Conservation (phyloP, 345 rosid genomes). For the Passiflora organensis region DNA sequence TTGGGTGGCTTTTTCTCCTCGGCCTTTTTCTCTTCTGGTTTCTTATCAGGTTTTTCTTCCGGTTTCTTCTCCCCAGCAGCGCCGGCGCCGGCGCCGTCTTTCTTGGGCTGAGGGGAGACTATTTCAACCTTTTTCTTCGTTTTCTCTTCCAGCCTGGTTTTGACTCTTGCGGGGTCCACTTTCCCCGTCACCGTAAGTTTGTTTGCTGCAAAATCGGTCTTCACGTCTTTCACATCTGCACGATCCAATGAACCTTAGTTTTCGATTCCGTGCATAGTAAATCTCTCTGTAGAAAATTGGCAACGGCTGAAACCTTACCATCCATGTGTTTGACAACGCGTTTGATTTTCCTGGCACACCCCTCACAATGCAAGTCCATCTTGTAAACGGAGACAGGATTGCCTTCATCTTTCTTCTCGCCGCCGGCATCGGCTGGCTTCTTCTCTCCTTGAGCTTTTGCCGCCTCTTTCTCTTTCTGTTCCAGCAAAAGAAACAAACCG, state of each 20-base stretch:
- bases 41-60: conserved; percentile 32
- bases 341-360: conserved; percentile 59
- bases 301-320: no score
- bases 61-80: conserved; percentile 21
- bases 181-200: conserved; percentile 42
- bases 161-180: conserved; percentile 33
- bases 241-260: neutral
- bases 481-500: neutral
- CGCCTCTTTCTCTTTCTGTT: conserved; percentile 31
- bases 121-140: conserved; percentile 27
- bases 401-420: conserved; percentile 25
- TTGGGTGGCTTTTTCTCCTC: conserved; percentile 26
- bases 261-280: no score
- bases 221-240: conserved; percentile 36
- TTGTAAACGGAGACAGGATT: conserved; percentile 47
- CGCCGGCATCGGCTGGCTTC: conserved; percentile 32
- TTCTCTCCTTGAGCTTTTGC: conserved; percentile 46
- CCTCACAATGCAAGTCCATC: conserved; percentile 82
- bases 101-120: conserved; percentile 29
- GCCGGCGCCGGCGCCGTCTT: conserved; percentile 25
- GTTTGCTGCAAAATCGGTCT: conserved; percentile 24
- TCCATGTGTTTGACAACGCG: conserved; percentile 21
- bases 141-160: conserved; percentile 28
- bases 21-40: conserved; percentile 18
- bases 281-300: no score